Conservation (phyloP, 148 eudicot genomes). For the Hydrangea macrophylla region DNA sequence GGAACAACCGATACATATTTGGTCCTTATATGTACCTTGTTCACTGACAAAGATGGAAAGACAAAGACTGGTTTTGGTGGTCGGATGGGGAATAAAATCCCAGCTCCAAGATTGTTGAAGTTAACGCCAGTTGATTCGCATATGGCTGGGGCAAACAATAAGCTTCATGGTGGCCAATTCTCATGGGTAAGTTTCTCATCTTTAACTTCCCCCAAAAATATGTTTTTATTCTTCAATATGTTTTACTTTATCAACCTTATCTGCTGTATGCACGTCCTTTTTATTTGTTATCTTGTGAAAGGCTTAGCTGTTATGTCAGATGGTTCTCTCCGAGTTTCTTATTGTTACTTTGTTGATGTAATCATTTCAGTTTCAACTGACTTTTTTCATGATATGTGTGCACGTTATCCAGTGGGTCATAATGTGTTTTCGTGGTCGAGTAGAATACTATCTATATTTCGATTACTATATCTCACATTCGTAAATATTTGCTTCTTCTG, state of each 20-base stretch:
- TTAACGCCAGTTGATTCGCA: constrained; percentile 89
- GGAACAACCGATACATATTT: constrained; percentile 87
- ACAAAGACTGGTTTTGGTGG: constrained; percentile 84
- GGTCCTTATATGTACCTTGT: constrained; percentile 86
- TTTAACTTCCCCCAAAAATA: too few relatives aligned
- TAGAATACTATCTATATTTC: too few relatives aligned
- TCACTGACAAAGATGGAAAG: constrained; percentile 89
- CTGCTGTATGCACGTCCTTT: not conserved
- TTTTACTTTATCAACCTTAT: not conserved
- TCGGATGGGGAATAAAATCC: constrained; percentile 80
- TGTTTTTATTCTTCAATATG: not conserved
- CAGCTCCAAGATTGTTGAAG: constrained; percentile 90
- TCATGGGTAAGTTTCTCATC: constrained; percentile 90
- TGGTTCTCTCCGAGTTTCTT: not conserved
- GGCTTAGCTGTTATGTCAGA: not conserved
- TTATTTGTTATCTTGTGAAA: not conserved
- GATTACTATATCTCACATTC: too few relatives aligned
- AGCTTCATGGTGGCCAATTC: constrained; percentile 81
- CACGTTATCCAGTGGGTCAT: too few relatives aligned
- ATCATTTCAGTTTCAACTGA: not conserved
- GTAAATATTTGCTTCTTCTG: too few relatives aligned
- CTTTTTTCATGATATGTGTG: too few relatives aligned
- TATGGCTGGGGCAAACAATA: constrained; percentile 68
- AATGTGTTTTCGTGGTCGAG: too few relatives aligned
- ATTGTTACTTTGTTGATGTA: not conserved